These are phyloP conservation scores for Dalbergia cochinchinensis DNA, from an alignment of 306 rosid species.

Conservation along the genomic window DNA sequence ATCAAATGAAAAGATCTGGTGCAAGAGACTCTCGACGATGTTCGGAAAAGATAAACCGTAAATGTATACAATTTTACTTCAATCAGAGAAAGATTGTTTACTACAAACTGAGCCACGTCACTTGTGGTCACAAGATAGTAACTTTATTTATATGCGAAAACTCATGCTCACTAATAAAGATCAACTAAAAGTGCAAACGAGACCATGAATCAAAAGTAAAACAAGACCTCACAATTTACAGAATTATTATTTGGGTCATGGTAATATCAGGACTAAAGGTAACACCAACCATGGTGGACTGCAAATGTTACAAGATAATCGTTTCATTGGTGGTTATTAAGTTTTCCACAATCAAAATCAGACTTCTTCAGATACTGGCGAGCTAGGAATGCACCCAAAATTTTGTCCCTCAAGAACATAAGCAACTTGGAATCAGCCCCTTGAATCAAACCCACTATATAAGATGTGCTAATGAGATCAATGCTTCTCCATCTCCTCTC, in stretches of 20 bases:
- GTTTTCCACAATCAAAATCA: conserved; percentile 70
- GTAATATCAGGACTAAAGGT: not conserved
- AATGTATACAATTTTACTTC: no score
- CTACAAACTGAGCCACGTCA: no score
- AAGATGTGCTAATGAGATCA: conserved; percentile 53
- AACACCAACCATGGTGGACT: no score
- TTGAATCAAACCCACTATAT: conserved; percentile 58
- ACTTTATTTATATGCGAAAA: no score
- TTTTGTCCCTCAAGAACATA: conserved; percentile 59
- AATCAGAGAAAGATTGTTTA: no score
- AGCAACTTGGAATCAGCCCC: conserved; percentile 49
- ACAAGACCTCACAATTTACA: not conserved
- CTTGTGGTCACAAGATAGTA: no score
- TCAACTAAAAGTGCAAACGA: not conserved
- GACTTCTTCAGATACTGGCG: conserved; percentile 40
- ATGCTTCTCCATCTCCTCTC: conserved; percentile 80
- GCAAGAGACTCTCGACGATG: no score
- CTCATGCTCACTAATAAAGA: no score
- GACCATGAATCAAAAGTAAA: not conserved
- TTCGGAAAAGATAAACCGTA: no score
- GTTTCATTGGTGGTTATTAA: not conserved
- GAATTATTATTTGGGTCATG: no score
- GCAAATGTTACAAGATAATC: no score
- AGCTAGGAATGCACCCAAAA: conserved; percentile 52
- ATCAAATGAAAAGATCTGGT: no score